A percentile compares a stretch with the other conserved stretches of the same genome.
Conservation (phyloP, 2,329 filamentous ascomycete species). For the Paracorniculantispora psalliotae region DNA sequence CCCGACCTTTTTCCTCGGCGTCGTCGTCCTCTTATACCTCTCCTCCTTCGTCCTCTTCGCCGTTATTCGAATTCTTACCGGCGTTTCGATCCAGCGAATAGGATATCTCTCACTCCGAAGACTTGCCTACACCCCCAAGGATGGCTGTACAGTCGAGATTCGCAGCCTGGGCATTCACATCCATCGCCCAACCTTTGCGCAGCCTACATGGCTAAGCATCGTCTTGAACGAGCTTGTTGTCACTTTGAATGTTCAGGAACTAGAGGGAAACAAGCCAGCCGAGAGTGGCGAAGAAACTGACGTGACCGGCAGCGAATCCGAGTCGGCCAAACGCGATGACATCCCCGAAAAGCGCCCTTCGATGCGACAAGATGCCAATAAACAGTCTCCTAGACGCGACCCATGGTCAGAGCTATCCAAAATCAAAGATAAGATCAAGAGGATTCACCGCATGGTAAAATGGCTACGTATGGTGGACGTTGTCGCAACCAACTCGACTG, state of each 20-base stretch:
- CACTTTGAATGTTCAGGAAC: constrained; percentile 68
- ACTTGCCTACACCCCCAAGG: constrained; percentile 81
- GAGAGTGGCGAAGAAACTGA: constrained; percentile 24
- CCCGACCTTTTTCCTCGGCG: constrained; percentile 80
- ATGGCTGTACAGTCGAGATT: constrained; percentile 86
- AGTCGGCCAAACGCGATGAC: constrained; percentile 10
- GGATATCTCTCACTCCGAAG: constrained; percentile 89
- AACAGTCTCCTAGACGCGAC: constrained; percentile 38
- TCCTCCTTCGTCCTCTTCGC: constrained; percentile 92
- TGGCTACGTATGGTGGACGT: constrained; percentile 90
- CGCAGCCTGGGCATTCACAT: constrained; percentile 81
- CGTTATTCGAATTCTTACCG: constrained; percentile 84
- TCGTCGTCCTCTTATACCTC: constrained; percentile 81
- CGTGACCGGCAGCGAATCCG: constrained; percentile 16
- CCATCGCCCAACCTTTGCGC: constrained; percentile 91
- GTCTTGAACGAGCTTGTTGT: constrained; percentile 81
- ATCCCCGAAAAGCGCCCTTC: constrained; percentile 10
- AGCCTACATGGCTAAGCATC: constrained; percentile 93
- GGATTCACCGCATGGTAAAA: constrained; percentile 76
- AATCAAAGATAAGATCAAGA: constrained; percentile 81
- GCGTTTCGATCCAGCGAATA: constrained; percentile 90
- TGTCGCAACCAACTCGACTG: constrained; percentile 71
- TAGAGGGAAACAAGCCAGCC: constrained; percentile 47
- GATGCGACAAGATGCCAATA: constrained; percentile 22
- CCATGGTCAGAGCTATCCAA: constrained; percentile 77